These are phyloP conservation scores for Blastomyces silverae DNA, from an alignment of 2,329 filamentous ascomycete species.

Conservation along the genomic window DNA sequence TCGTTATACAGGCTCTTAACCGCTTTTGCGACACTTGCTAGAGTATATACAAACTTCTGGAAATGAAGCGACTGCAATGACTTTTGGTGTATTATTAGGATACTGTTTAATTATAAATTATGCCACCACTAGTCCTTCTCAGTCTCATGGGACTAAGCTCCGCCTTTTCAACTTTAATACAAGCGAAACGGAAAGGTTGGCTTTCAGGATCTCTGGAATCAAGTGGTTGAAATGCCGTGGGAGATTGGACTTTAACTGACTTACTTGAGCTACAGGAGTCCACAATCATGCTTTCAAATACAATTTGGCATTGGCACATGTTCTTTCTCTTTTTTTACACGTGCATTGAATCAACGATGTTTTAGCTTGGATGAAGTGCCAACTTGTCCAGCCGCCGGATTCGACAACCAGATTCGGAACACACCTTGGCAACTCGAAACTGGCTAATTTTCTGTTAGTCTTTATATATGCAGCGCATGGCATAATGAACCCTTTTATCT, in stretches of 20 bases:
- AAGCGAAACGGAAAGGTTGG: too few species aligned
- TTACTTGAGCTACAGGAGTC: background rate
- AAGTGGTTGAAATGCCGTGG: background rate
- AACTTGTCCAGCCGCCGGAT: background rate
- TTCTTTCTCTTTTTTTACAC: background rate
- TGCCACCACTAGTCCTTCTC: too few species aligned
- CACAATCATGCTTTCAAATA: background rate
- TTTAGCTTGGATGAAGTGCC: background rate
- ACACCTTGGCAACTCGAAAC: background rate
- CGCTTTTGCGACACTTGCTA: background rate
- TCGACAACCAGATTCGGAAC: slow-evolving; percentile 9
- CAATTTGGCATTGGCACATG: background rate
- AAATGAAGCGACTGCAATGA: background rate
- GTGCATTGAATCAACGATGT: background rate
- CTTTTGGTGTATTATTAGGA: too few species aligned
- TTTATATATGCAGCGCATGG: background rate
- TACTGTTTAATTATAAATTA: too few species aligned
- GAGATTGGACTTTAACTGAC: background rate
- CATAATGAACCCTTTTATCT: background rate
- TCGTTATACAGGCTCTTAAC: background rate
- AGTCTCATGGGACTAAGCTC: background rate
- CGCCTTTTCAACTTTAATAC: background rate
- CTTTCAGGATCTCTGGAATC: too few species aligned
- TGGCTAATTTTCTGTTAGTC: background rate
- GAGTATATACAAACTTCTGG: background rate